Percentiles rank a stretch among this genome's conserved stretches.
These are phyloP conservation scores for Cucumis hystrix DNA, from an alignment of 306 rosid genomes.

Conservation along the genomic window DNA sequence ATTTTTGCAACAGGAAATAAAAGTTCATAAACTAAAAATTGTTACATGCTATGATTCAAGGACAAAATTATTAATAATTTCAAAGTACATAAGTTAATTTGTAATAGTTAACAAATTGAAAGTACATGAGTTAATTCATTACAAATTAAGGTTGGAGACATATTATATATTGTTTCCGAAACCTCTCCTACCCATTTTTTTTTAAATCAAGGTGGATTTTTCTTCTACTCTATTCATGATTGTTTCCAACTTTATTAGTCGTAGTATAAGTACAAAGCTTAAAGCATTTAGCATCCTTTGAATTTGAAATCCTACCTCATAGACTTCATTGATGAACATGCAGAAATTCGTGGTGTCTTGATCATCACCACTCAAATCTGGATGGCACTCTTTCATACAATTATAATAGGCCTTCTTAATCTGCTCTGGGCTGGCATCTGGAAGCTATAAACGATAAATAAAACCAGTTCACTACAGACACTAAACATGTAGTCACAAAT, in stretches of 20 bases:
- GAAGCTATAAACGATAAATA: conserved; percentile 41
- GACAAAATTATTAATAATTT: too few relatives aligned
- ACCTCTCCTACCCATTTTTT: too few relatives aligned
- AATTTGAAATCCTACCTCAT: conserved; percentile 42
- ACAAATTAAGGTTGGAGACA: too few relatives aligned
- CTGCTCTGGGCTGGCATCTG: conserved; percentile 79
- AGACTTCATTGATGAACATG: conserved; percentile 81
- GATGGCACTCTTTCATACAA: conserved; percentile 97
- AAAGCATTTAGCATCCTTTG: conserved; percentile 3
- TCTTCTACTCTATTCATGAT: not conserved
- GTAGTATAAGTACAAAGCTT: not conserved
- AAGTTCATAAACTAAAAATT: too few relatives aligned
- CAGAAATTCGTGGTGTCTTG: conserved; percentile 78
- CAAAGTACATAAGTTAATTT: too few relatives aligned
- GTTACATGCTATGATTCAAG: not conserved
- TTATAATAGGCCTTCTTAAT: conserved; percentile 80
- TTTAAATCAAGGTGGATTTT: not conserved
- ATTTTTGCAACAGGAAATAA: not conserved
- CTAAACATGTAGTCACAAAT: not conserved
- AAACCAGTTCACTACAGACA: not conserved
- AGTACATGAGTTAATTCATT: not conserved
- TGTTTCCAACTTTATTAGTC: not conserved
- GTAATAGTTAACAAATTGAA: not conserved
- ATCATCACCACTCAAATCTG: conserved; percentile 81
- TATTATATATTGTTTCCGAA: not conserved